Evolutionary conservation across 1,139 yeast species (phyloP).

Genomic region (Pichia sp.): DNA sequence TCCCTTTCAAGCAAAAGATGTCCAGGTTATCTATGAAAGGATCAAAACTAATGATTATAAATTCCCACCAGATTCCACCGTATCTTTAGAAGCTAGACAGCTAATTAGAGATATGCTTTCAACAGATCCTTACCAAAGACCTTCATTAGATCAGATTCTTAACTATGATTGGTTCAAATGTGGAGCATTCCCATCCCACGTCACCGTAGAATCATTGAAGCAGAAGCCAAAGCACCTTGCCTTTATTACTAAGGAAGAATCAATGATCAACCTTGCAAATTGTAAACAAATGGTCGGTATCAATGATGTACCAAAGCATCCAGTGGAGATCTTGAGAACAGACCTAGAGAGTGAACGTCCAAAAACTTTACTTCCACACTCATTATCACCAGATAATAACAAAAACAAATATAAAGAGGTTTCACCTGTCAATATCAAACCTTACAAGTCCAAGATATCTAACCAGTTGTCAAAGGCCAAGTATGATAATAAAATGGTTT

Average conservation of each 20-base stretch:
- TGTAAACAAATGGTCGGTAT: conserved; percentile 66
- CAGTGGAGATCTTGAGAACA: conserved; percentile 65
- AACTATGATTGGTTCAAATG: conserved; percentile 74
- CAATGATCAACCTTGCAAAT: conserved; percentile 63
- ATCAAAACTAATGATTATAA: conserved; percentile 77
- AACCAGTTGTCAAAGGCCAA: conserved; percentile 28
- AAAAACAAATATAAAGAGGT: conserved; percentile 82
- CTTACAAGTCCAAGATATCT: conserved; percentile 28
- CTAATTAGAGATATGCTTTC: conserved; percentile 71
- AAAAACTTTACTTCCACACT: conserved; percentile 71
- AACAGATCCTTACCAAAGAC: conserved; percentile 78
- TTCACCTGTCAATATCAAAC: conserved; percentile 29
- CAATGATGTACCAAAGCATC: conserved; percentile 47
- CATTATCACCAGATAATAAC: conserved; percentile 90
- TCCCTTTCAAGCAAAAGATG: conserved; percentile 95
- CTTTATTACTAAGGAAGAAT: conserved; percentile 53
- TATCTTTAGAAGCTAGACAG: conserved; percentile 66
- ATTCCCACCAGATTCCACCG: conserved; percentile 67
- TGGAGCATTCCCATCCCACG: conserved; percentile 75
- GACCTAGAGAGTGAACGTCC: conserved; percentile 71
- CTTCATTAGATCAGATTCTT: conserved; percentile 72
- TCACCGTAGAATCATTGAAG: conserved; percentile 59
- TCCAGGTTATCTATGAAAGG: conserved; percentile 86
- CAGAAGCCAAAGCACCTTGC: conserved; percentile 55
- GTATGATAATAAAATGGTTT: conserved; percentile 27